Conservation (phyloP, 2,329 filamentous ascomycete genomes). For the Colletotrichum eremochloae region DNA sequence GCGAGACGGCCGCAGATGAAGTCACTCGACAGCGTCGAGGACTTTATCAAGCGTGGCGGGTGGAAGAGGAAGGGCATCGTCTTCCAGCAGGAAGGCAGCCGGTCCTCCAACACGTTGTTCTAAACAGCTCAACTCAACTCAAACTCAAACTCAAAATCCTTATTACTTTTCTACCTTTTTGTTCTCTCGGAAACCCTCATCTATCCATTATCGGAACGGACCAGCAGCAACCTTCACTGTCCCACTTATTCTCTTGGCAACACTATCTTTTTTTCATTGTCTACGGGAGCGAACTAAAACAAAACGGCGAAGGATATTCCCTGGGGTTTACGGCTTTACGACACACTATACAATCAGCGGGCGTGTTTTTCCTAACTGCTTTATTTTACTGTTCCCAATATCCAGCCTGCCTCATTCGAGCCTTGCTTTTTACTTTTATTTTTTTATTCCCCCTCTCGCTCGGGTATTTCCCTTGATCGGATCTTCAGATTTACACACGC, state of each 20-base stretch:
- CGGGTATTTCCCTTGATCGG: not conserved
- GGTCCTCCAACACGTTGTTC: constrained; percentile 43
- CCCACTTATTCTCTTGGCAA: not conserved
- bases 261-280: not conserved
- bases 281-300: not conserved
- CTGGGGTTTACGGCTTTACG: constrained; percentile 15
- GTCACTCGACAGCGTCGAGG: constrained; percentile 53
- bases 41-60: constrained; percentile 58
- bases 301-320: constrained; percentile 11
- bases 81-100: constrained; percentile 52
- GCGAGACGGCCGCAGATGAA: constrained; percentile 54
- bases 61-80: constrained; percentile 60
- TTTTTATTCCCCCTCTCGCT: not conserved
- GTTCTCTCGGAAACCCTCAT: not conserved
- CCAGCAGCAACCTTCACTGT: not conserved
- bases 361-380: not conserved
- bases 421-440: not conserved
- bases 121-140: constrained; percentile 2
- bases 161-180: not conserved
- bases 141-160: too few relatives aligned
- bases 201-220: not conserved
- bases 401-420: constrained; percentile 10
- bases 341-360: constrained; percentile 10
- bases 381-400: not conserved
- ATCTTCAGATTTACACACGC: not conserved